These are phyloP conservation scores for Euphorbia tirucalli DNA, from an alignment of 345 rosid species.

Conservation along the genomic window DNA sequence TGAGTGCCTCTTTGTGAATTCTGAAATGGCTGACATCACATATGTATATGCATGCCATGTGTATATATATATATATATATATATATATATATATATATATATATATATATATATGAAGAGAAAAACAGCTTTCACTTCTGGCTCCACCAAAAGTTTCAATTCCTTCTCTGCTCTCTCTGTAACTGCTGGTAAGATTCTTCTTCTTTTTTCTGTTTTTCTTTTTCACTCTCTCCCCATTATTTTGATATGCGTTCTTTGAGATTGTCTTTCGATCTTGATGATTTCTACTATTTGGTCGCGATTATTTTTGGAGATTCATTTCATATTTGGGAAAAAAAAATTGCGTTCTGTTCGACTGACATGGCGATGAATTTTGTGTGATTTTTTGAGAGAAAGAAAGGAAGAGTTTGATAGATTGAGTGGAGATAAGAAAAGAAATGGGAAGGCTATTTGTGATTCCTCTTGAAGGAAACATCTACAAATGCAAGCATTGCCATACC, in stretches of 20 bases:
- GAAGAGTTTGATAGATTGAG: background rate
- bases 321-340: background rate
- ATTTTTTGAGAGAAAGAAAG: background rate
- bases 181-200: constrained; percentile 10
- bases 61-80: no score
- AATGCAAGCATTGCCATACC: constrained; percentile 74
- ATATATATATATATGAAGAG: background rate
- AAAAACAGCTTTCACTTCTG: background rate
- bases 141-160: background rate
- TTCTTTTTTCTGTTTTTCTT: background rate
- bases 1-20: no score
- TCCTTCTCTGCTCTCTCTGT: background rate
- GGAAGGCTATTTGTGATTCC: constrained; percentile 60
- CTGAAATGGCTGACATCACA: no score
- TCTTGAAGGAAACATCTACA: constrained; percentile 58
- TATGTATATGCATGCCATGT: no score
- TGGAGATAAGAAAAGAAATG: constrained; percentile 32
- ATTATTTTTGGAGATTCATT: background rate
- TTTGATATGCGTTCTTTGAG: background rate
- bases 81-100: background rate
- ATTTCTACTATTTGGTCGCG: background rate
- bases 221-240: no score
- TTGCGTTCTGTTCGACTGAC: background rate
- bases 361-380: background rate
- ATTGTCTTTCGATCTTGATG: background rate